phyloP scores from a whole-genome alignment of 2,329 filamentous ascomycete genomes.

The Botrytis fabae region DNA sequence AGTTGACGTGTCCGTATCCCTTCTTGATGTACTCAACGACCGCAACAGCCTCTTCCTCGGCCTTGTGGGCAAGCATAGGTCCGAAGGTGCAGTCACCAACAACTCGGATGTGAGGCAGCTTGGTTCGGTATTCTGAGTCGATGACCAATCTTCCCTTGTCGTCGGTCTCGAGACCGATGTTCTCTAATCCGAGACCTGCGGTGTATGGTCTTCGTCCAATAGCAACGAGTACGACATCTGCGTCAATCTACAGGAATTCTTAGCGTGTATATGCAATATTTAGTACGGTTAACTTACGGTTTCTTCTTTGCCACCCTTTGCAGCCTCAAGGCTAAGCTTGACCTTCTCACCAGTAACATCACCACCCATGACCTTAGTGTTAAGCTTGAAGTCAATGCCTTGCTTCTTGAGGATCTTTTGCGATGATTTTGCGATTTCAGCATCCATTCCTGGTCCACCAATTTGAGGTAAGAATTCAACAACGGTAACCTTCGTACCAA shows the following conservation, averaged over 20 bases:
- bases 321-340: conserved; percentile 82
- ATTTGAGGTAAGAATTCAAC: conserved; percentile 97
- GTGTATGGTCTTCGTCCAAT: conserved; percentile 97
- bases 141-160: conserved; percentile 94
- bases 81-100: conserved; percentile 96
- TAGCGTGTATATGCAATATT: conserved; percentile 11
- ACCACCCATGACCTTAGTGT: conserved; percentile 89
- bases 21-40: conserved; percentile 97
- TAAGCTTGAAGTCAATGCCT: conserved; percentile 96
- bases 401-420: conserved; percentile 96
- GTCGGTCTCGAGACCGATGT: conserved; percentile 87
- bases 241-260: conserved; percentile 66
- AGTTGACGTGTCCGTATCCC: conserved; percentile 98
- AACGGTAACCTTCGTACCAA: conserved; percentile 92
- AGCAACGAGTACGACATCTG: conserved; percentile 92
- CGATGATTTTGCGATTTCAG: conserved; percentile 83
- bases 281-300: conserved; percentile 57
- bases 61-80: conserved; percentile 99
- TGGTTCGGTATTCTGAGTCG: conserved; percentile 98
- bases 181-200: conserved; percentile 85
- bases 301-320: conserved; percentile 95
- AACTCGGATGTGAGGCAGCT: conserved; percentile 93
- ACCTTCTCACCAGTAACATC: conserved; percentile 77
- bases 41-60: conserved; percentile 95
- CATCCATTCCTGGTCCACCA: conserved; percentile 95